Evolutionary conservation across 345 rosid genomes (phyloP), one percentile per base, ranked within the genome.

Genomic region (Aegle marmelos): DNA sequence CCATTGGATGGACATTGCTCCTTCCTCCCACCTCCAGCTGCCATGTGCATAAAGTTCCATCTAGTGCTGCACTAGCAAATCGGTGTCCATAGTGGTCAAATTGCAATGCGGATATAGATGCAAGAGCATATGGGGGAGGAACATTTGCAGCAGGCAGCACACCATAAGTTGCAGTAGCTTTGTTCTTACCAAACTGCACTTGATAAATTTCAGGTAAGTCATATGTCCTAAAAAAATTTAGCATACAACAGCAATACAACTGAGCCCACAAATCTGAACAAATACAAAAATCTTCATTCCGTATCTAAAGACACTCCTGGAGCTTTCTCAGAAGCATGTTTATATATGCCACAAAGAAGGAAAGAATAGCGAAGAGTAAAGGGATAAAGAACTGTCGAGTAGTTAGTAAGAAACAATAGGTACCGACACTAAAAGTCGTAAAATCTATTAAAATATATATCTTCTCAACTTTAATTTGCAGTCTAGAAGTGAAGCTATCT

Each of bases 11-110:
- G 79, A 88, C 83, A 70, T 93, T 92, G 89, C 98, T 89, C 87
- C 95, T 86, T 83, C 98, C 97, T 77, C 97, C 97, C 77, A 90
- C 98, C 86, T 91, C 98, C 76, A 94, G 87, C 86, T 93, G 95
- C 98, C 98, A 95, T 5, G 91, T 87, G 88, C 95, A 93, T 66
- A 91, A 91, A 61, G 95, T 95, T 86, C 98, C 98, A 88, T 95
- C 98, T 24, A 88, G 82, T 65, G 98, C 95, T 22, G 97, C 90
- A 73, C 94, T 88, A 56, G 92, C 92, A 90, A 95, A 95, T 87
- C 98, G 88, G 77, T 90, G 98, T 68, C 98, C 98, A 73, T 84
- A 91, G 82, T 82, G 93, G 83, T 92, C 98, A 76, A 95, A 91
- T 76, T 89, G 90, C 87, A 93, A 77, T 34, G 98, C 91, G 50